A percentile compares a stretch with the other conserved stretches of the same genome.
phyloP scores from a whole-genome alignment of 2,329 filamentous ascomycete species.

The Rhynchosporium agropyri region DNA sequence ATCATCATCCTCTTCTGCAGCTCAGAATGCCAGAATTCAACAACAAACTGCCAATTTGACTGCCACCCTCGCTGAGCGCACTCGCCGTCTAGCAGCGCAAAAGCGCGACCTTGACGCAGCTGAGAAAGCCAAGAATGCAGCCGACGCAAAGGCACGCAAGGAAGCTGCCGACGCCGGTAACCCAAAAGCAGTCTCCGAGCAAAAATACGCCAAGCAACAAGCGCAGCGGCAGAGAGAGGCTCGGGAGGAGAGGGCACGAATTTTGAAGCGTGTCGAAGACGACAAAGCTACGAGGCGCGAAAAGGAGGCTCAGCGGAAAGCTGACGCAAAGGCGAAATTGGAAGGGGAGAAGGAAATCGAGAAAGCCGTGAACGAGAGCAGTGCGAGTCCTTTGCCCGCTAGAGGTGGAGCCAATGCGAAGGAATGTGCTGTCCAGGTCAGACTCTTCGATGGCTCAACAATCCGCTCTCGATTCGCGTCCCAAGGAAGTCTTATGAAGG shows the following conservation, averaged over 20 bases:
- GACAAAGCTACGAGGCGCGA: conserved; percentile 71
- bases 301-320: conserved; percentile 54
- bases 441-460: conserved; percentile 81
- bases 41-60: conserved; percentile 35
- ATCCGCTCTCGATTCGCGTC: conserved; percentile 73
- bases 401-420: conserved; percentile 25
- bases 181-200: conserved; percentile 40
- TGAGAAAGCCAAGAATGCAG: conserved; percentile 45
- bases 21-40: conserved; percentile 18
- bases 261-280: conserved; percentile 74
- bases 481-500: conserved; percentile 59
- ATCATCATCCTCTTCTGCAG: conserved; percentile 4
- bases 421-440: conserved; percentile 70
- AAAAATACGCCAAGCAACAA: conserved; percentile 56
- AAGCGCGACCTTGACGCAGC: conserved; percentile 48
- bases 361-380: conserved; percentile 23
- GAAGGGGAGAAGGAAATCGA: conserved; percentile 29
- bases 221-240: conserved; percentile 66
- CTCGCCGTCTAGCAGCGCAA: conserved; percentile 51
- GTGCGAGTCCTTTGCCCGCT: conserved; percentile 23
- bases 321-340: conserved; percentile 41
- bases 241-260: conserved; percentile 68
- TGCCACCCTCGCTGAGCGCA: conserved; percentile 54
- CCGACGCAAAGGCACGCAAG: conserved; percentile 49
- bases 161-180: conserved; percentile 45